Percentiles rank a stretch among this genome's conserved stretches.
Evolutionary conservation across 108 stramenopile genomes (phyloP).

Genomic region (Pseudonitzschia multistriata): DNA sequence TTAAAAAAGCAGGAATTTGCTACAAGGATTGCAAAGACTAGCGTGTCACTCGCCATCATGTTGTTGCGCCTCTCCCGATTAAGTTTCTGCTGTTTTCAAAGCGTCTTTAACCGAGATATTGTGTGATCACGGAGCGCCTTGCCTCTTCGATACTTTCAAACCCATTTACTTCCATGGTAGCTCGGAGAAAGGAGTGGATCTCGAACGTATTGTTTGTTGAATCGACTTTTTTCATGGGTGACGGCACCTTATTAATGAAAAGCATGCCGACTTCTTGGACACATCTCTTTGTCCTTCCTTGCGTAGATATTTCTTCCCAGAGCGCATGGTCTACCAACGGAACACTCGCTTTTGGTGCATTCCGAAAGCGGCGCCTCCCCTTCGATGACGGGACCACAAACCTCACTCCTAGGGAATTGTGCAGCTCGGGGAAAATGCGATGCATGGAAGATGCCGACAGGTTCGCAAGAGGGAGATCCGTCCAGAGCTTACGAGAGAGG

Average conservation of each 20-base stretch:
- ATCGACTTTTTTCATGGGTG: constrained; percentile 19
- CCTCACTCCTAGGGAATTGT: constrained; percentile 19
- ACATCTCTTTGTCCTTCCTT: constrained; percentile 23
- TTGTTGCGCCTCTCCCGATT: too few relatives aligned
- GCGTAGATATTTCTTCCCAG: constrained; percentile 29
- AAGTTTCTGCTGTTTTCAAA: too few relatives aligned
- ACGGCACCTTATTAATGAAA: constrained; percentile 34
- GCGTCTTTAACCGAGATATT: too few relatives aligned
- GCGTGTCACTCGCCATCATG: too few relatives aligned
- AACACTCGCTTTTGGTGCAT: constrained; percentile 4
- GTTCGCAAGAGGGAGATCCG: constrained; percentile 2
- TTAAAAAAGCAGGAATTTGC: too few relatives aligned
- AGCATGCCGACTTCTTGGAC: constrained; percentile 22
- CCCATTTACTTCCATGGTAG: background rate
- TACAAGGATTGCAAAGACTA: too few relatives aligned
- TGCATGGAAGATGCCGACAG: constrained; percentile 33
- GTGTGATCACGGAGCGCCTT: background rate
- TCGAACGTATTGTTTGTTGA: background rate
- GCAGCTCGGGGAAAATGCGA: constrained; percentile 44
- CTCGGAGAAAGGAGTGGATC: background rate
- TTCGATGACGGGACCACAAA: constrained; percentile 24
- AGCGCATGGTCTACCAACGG: constrained; percentile 14
- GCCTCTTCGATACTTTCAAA: background rate
- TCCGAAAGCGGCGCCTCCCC: constrained; percentile 26
- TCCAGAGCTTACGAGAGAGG: constrained; percentile 33